Conservation (phyloP, 345 rosid genomes). For the Theobroma cacao region DNA sequence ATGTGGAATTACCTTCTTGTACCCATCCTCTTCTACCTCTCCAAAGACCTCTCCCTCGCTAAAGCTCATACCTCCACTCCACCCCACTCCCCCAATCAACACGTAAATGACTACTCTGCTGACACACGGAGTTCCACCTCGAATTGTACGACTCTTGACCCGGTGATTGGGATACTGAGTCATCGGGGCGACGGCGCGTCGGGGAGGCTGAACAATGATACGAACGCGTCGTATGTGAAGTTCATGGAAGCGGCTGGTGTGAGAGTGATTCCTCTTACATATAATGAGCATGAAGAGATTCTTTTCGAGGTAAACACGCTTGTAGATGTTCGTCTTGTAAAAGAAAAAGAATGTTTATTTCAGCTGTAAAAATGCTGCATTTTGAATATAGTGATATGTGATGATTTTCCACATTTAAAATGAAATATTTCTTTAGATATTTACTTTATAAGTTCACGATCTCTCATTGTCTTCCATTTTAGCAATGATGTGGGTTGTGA, state of each 20-base stretch:
- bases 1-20: slow-evolving; percentile 53
- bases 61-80: slow-evolving; percentile 24
- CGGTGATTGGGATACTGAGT: slow-evolving; percentile 72
- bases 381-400: neutral
- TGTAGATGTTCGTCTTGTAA: too few species aligned
- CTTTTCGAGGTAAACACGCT: slow-evolving; percentile 65
- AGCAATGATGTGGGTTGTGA: too few species aligned
- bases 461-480: too few species aligned
- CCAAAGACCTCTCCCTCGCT: slow-evolving; percentile 39
- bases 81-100: slow-evolving; percentile 49
- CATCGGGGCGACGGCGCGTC: slow-evolving; percentile 95
- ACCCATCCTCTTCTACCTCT: slow-evolving; percentile 44
- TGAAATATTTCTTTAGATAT: neutral
- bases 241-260: slow-evolving; percentile 91
- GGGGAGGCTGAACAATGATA: slow-evolving; percentile 61
- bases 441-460: too few species aligned
- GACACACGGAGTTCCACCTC: slow-evolving; percentile 2
- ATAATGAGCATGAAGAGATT: slow-evolving; percentile 59
- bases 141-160: slow-evolving; percentile 47
- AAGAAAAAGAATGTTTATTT: neutral
- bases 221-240: slow-evolving; percentile 70
- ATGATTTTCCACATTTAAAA: neutral
- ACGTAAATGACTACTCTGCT: slow-evolving; percentile 4
- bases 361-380: neutral
- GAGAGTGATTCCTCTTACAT: slow-evolving; percentile 81